phyloP scores from a whole-genome alignment of 208 protist genomes.

The Porcisia deanei region DNA sequence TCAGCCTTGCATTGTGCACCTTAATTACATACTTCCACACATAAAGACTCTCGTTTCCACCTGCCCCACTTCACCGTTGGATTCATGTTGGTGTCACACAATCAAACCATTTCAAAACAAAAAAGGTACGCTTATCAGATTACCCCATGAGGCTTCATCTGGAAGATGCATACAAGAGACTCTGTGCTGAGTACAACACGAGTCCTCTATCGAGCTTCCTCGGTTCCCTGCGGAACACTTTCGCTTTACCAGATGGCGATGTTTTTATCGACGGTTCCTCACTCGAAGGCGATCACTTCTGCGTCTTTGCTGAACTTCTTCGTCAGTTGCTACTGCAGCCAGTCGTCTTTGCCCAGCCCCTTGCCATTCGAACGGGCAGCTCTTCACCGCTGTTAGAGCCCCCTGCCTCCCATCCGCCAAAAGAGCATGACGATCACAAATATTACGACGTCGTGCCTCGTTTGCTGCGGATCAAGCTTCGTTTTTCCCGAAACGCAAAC shows the following conservation, averaged over 20 bases:
- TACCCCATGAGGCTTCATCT: slow-evolving; percentile 29
- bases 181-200: slow-evolving; percentile 31
- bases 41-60: neutral
- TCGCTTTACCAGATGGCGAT: slow-evolving; percentile 19
- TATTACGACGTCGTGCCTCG: slow-evolving; percentile 27
- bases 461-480: slow-evolving; percentile 29
- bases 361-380: neutral
- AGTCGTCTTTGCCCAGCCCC: slow-evolving; percentile 11
- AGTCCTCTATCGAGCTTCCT: slow-evolving; percentile 10
- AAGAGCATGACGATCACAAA: neutral
- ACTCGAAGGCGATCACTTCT: slow-evolving; percentile 32
- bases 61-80: neutral
- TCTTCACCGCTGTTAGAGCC: neutral
- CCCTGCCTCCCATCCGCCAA: neutral
- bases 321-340: slow-evolving; percentile 16
- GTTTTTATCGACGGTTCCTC: slow-evolving; percentile 34
- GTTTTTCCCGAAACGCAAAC: slow-evolving; percentile 26
- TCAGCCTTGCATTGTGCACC: neutral
- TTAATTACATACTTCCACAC: neutral
- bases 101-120: neutral
- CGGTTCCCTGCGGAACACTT: slow-evolving; percentile 18
- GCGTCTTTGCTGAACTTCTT: slow-evolving; percentile 32
- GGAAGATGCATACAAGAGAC: slow-evolving; percentile 11
- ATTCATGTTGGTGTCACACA: neutral
- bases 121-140: neutral